phyloP scores from a whole-genome alignment of 2,329 filamentous ascomycete genomes.

The Escovopsis sp. region DNA sequence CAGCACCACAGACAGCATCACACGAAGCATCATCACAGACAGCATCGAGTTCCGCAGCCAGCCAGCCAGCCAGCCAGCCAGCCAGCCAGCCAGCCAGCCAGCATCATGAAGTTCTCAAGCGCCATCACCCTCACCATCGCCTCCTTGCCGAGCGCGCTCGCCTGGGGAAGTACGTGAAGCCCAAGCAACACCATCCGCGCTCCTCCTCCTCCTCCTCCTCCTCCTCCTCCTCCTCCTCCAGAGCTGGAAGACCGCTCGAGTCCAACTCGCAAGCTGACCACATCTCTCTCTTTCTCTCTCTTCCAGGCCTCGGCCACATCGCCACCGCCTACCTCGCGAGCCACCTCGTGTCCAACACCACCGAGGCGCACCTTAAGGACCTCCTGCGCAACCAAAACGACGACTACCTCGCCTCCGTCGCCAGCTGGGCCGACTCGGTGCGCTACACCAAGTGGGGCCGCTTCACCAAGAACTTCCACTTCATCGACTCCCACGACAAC shows the following conservation, averaged over 20 bases:
- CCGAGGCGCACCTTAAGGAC: conserved; percentile 40
- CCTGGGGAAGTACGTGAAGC: conserved; percentile 27
- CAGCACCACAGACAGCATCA: no score
- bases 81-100: no score
- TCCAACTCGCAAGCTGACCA: not conserved
- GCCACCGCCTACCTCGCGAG: conserved; percentile 49
- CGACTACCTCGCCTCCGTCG: conserved; percentile 47
- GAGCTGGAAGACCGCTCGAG: not conserved
- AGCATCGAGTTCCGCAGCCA: no score
- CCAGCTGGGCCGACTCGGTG: conserved; percentile 53
- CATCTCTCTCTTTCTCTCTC: no score
- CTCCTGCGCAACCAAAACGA: conserved; percentile 39
- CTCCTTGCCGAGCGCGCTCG: conserved; percentile 19
- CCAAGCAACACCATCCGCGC: conserved; percentile 2
- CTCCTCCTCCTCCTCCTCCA: no score
- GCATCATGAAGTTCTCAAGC: conserved; percentile 20
- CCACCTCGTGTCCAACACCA: conserved; percentile 42
- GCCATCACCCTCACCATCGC: conserved; percentile 17
- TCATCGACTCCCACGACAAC: conserved; percentile 52
- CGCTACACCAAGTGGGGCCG: conserved; percentile 48
- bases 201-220: no score
- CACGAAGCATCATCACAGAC: no score
- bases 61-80: no score
- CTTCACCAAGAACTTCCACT: conserved; percentile 50
- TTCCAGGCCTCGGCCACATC: conserved; percentile 46